Base-by-base conservation (phyloP, 495 filamentous ascomycete species). In the Xylaria castorea region DNA sequence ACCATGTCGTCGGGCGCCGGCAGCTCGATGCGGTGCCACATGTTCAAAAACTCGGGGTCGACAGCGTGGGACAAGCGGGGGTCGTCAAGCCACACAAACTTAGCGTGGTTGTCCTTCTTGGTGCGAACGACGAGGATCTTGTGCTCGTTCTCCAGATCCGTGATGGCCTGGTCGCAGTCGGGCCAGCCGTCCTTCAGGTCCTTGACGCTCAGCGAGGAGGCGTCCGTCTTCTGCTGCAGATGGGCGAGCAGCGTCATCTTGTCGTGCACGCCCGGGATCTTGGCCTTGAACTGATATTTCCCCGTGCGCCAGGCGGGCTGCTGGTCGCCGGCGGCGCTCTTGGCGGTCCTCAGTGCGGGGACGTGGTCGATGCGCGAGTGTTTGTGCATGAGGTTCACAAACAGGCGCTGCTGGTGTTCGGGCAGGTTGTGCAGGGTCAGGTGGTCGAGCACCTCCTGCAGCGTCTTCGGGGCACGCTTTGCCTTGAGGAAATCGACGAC, bases 111-210 rank as follows among this genome's bases (percentile, higher is more conserved):
- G 77, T 98, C 97, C 83, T 98, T 98, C 85, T 97, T 97, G 69
- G 94, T 95, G 50, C 94, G 88, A 36, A 92, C 92, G 20, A 97
- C 92, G 25, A 98, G 84, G 16, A 98, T 84, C 82, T 92, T 91
- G 68, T 93, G 91, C 75, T 92, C 89, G 25, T 81, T 81, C 85
- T 98, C 96, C 68, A 98, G 83, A 74, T 89, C 85, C 71, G 89
- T 87, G 81, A 99, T 92, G 1, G 92, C 87, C 20, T 90, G 87
- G 57, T 93, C 89, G 72, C 92, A 94, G 71, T 91, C 91, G 7
- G 91, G 89, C 96, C 96, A 99, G 36, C 97, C 97, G 77, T 99
- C 96, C 79, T 95, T 95, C 36, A 99, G 86, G 70, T 97, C 93
- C 77, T 92, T 93, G 62, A 98, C 93, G 58, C 83, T 85, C 66